phyloP scores from a whole-genome alignment of 495 filamentous ascomycete species.

The Astrocystis sublimbata region DNA sequence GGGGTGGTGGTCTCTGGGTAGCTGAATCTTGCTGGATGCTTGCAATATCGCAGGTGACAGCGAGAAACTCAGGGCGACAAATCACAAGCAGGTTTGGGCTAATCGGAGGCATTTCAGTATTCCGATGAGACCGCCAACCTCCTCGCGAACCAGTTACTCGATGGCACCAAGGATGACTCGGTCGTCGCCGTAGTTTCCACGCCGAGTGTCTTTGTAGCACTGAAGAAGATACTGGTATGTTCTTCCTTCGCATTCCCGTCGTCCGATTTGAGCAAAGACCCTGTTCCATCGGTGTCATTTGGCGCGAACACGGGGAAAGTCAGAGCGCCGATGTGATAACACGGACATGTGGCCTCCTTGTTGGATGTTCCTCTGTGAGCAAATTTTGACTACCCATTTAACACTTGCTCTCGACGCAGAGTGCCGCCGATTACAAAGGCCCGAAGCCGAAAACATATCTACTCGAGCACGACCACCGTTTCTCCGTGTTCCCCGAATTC shows the following conservation, averaged over 20 bases:
- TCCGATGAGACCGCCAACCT: constrained; percentile 64
- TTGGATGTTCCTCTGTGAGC: neutral
- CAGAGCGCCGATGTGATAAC: neutral
- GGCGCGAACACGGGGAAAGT: neutral
- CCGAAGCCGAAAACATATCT: constrained; percentile 54
- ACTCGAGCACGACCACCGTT: constrained; percentile 71
- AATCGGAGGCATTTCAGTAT: constrained; percentile 52
- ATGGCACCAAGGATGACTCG: constrained; percentile 52
- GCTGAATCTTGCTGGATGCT: too few species aligned
- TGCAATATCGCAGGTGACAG: neutral
- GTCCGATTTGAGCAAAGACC: neutral
- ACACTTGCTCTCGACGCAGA: constrained; percentile 18
- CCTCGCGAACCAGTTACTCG: constrained; percentile 63
- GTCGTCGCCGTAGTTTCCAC: constrained; percentile 70
- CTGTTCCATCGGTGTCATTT: neutral
- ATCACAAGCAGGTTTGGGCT: neutral
- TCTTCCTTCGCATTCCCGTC: constrained; percentile 9
- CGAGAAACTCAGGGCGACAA: neutral
- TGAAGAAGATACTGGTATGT: constrained; percentile 67
- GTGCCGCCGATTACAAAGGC: constrained; percentile 28
- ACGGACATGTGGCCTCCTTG: too few species aligned
- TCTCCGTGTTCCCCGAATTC: constrained; percentile 70
- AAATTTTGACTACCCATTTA: neutral
- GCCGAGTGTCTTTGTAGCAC: constrained; percentile 72
- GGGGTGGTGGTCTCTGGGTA: too few species aligned